phyloP scores from a whole-genome alignment of 768 basidiomycete genomes.

The Tylopilus felleus region DNA sequence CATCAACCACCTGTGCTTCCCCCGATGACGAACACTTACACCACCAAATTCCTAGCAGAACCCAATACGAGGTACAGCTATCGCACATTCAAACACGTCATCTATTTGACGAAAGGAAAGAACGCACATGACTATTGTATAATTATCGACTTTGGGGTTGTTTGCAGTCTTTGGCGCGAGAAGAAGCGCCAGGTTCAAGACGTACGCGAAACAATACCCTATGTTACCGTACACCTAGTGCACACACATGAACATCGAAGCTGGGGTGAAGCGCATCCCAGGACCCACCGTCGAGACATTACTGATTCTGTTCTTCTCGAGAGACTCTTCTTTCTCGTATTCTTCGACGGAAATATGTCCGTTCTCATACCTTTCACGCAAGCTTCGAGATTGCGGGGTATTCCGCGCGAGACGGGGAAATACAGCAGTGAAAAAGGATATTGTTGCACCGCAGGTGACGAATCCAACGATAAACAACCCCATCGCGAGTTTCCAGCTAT shows the following conservation, averaged over 20 bases:
- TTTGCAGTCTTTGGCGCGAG: slow-evolving; percentile 44
- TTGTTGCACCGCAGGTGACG: slow-evolving; percentile 74
- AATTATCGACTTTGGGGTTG: slow-evolving; percentile 70
- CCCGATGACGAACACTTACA: slow-evolving; percentile 44
- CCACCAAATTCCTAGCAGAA: slow-evolving; percentile 88
- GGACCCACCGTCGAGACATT: slow-evolving; percentile 71
- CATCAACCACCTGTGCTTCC: neutral
- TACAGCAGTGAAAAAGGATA: slow-evolving; percentile 75
- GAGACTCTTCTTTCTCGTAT: no score
- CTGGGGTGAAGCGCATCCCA: neutral
- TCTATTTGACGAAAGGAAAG: no score
- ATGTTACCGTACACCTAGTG: slow-evolving; percentile 70
- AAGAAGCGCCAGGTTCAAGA: slow-evolving; percentile 67
- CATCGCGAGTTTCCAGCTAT: slow-evolving; percentile 75
- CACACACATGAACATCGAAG: neutral
- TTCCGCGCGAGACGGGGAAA: slow-evolving; percentile 83
- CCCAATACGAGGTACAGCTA: slow-evolving; percentile 74
- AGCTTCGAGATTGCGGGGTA: slow-evolving; percentile 55
- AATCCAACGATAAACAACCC: slow-evolving; percentile 76
- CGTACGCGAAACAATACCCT: slow-evolving; percentile 63
- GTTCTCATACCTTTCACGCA: slow-evolving; percentile 53
- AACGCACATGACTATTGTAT: slow-evolving; percentile 63
- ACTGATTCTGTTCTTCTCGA: slow-evolving; percentile 71
- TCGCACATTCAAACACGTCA: neutral
- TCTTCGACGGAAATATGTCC: slow-evolving; percentile 58